Percentiles rank a stretch among this genome's conserved stretches.
Evolutionary conservation across 2,329 filamentous ascomycete species (phyloP).

Genomic region (Hypoxylon sp.): DNA sequence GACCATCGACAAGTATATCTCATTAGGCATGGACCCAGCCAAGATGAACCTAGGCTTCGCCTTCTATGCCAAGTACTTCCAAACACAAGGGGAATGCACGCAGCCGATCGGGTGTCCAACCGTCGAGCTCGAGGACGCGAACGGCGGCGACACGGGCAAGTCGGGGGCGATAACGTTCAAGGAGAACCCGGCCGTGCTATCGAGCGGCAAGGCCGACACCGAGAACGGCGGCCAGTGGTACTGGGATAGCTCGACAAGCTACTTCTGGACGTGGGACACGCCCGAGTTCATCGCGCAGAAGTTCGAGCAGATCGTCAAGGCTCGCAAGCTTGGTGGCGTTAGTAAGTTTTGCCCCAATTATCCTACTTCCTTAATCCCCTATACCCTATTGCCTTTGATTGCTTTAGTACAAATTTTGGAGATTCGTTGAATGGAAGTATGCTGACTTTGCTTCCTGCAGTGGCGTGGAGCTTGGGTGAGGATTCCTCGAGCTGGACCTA

Average conservation of each 20-base stretch:
- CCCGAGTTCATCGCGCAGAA: constrained; percentile 72
- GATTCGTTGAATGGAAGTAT: not conserved
- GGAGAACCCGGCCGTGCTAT: constrained; percentile 45
- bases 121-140: constrained; percentile 69
- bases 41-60: constrained; percentile 76
- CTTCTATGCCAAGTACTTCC: constrained; percentile 78
- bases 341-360: constrained; percentile 57
- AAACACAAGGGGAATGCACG: constrained; percentile 59
- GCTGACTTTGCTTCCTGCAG: constrained; percentile 35
- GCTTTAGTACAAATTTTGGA: not conserved
- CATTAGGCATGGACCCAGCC: constrained; percentile 64
- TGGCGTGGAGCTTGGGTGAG: constrained; percentile 48
- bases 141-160: constrained; percentile 66
- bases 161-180: constrained; percentile 69
- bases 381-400: not conserved
- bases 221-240: constrained; percentile 76
- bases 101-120: constrained; percentile 69
- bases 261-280: constrained; percentile 83
- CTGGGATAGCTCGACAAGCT: constrained; percentile 72
- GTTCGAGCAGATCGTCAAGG: constrained; percentile 71
- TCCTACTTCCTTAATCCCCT: not conserved
- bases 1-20: constrained; percentile 72
- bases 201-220: constrained; percentile 69
- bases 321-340: constrained; percentile 74
- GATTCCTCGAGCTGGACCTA: constrained; percentile 41